These are phyloP conservation scores for Pseudogymnoascus sp. DNA, from an alignment of 2,329 filamentous ascomycete species.

Conservation along the genomic window DNA sequence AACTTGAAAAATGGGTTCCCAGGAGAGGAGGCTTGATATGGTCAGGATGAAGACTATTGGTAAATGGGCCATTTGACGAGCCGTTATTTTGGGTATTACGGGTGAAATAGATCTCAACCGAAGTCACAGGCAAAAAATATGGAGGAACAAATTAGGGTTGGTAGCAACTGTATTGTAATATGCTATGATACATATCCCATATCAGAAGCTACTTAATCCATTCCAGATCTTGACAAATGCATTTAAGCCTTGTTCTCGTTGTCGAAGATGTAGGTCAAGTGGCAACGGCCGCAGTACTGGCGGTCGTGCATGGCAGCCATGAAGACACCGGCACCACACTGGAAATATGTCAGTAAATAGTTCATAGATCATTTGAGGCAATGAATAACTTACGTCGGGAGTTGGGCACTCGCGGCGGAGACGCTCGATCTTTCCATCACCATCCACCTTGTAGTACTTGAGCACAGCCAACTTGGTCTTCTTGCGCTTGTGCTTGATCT, in stretches of 20 bases:
- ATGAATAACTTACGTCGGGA: conserved; percentile 61
- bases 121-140: neutral
- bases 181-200: conserved; percentile 1
- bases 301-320: conserved; percentile 99
- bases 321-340: conserved; percentile 99
- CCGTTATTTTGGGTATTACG: neutral
- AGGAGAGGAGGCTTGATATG: conserved; percentile 32
- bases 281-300: conserved; percentile 63
- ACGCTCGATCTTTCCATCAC: conserved; percentile 99
- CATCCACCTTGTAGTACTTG: conserved; percentile 99
- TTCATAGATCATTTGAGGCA: neutral
- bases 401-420: conserved; percentile 94
- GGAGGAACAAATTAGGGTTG: neutral
- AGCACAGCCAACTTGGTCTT: conserved; percentile 99
- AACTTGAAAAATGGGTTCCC: conserved; percentile 56
- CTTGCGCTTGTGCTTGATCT: conserved; percentile 99
- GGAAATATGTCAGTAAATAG: conserved; percentile 30
- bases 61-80: neutral
- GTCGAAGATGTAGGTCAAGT: conserved; percentile 67
- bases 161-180: conserved; percentile 8
- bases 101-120: neutral
- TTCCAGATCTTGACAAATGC: conserved; percentile 9
- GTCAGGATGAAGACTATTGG: neutral
- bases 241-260: conserved; percentile 38
- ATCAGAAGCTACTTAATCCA: conserved; percentile 7